Evolutionary conservation across 495 filamentous ascomycete species (phyloP), one percentile per base, ranked within the genome.

Genomic region (Aspergillus ellipticus): DNA sequence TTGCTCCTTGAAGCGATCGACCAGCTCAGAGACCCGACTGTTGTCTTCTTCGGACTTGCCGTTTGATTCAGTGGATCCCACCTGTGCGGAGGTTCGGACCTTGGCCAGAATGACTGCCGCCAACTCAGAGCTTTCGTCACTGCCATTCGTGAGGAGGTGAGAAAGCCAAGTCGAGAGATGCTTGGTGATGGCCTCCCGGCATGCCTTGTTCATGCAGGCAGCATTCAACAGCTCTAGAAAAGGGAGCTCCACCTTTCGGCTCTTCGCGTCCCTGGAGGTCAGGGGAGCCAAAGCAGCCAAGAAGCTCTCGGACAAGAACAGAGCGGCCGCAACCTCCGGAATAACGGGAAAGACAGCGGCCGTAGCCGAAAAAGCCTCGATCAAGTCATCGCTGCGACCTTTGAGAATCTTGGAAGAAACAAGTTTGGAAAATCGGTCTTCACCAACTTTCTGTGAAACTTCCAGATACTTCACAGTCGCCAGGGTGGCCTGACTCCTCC

Each of bases 51-150:
- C 66, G 29, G 55, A 61, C 57, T 74, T 75, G 56, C 66, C 72
- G 50, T 72, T 74, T 35, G 69, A 63, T 54, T 66, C 60, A 4
- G 72, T 68, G 24, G 69, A 49, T 31, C 65, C 65, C 50, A 69
- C 70, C 43, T 71, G 67, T 58, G 78, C 76, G 59, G 78, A 69
- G 49, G 74, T 70, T 51, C 75, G 77, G 72, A 93, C 66, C 74
- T 94, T 94, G 21, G 89, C 86, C 56, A 97, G 69, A 28, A 96
- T 82, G 58, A 96, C 86, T n/a, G 90, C 90, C 24, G 95, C 92
- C 42, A 95, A 71, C 56, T 82, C 86, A 5, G 83, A 79, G 53
- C 80, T 73, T 39, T 83, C 74, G 47, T 86, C 82, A 56, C 80
- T 82, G 15, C 83, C 83, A 57, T 85, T 83, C 33, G 84, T 85